Base-by-base conservation (phyloP, 148 eudicot genomes). In the Beta vulgaris region DNA sequence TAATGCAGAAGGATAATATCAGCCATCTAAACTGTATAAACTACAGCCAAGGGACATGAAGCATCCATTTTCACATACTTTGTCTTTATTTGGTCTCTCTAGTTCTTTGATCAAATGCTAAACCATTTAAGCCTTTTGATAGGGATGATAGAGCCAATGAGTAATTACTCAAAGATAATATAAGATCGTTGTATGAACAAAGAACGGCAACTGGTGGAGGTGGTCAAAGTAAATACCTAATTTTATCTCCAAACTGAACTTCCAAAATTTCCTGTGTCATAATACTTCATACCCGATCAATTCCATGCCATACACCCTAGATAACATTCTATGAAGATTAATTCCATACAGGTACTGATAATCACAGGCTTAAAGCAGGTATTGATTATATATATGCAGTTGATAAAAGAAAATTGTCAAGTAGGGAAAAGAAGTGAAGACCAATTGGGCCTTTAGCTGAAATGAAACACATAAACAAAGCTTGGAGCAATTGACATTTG, bases 61-160 rank as follows among this genome's bases (percentile, higher is more conserved):
- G 32, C 76, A 63, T 25, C 57, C 14, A 26, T 21, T 34, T 74
- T 72, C 49, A 26, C 14, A 64, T 74, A 46, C 7, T n/a, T 48
- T 63, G 71, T 28, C 44, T 18, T 74, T 14, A 75, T 51, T n/a
- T n/a, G n/a, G n/a, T n/a, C 62, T 19, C 23, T 15, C 60, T 11
- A 25, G 36, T 15, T n/a, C 7, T 14, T 66, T 1, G 23, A 28
- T 19, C 62, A 34, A n/a, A 48, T 69, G 36, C 11, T 29, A 68
- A 68, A 29, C 72, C 54, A 28, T 18, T 46, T 46, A 7, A 29
- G 19, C 42, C 26, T 8, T 37, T 64, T n/a, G 29, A 37, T 69
- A 57, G 37, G 44, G 18, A 44, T 62, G 69, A 74, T 14, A 36
- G 9, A 46, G 49, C 13, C 61, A 74, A 64, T 48, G 49, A 48